These are phyloP conservation scores for Phialophora chinensis DNA, from an alignment of 2,329 filamentous ascomycete species.

Conservation along the genomic window DNA sequence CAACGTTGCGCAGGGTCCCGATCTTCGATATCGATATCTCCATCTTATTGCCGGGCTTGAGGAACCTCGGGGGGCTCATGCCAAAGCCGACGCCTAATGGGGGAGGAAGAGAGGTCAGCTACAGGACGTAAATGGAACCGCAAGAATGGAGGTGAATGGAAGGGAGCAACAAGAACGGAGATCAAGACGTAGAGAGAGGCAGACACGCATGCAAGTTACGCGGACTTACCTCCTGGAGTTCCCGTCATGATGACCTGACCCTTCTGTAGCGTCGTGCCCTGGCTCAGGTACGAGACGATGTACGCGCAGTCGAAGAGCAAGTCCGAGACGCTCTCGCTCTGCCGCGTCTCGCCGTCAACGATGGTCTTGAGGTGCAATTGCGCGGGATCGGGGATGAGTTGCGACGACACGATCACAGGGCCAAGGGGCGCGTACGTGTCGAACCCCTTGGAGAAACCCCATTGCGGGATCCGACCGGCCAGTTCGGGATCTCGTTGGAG, in stretches of 20 bases:
- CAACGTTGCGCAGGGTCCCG: constrained; percentile 51
- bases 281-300: constrained; percentile 46
- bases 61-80: constrained; percentile 49
- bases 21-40: constrained; percentile 50
- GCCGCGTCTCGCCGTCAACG: constrained; percentile 47
- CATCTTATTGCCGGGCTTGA: constrained; percentile 50
- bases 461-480: constrained; percentile 43
- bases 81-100: constrained; percentile 51
- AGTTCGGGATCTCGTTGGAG: constrained; percentile 47
- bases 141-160: background rate
- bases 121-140: background rate
- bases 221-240: constrained; percentile 46
- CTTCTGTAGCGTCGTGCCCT: constrained; percentile 47
- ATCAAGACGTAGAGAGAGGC: background rate
- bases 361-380: constrained; percentile 44
- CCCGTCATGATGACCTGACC: constrained; percentile 51
- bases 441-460: constrained; percentile 50
- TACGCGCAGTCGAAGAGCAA: constrained; percentile 48
- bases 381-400: constrained; percentile 43
- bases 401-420: constrained; percentile 44
- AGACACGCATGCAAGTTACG: background rate
- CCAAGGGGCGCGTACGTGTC: constrained; percentile 53
- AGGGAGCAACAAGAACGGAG: background rate
- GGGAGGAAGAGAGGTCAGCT: background rate
- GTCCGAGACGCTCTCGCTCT: constrained; percentile 47